phyloP scores from a whole-genome alignment of 805 yeast genomes.

The Lachancea mirantina region DNA sequence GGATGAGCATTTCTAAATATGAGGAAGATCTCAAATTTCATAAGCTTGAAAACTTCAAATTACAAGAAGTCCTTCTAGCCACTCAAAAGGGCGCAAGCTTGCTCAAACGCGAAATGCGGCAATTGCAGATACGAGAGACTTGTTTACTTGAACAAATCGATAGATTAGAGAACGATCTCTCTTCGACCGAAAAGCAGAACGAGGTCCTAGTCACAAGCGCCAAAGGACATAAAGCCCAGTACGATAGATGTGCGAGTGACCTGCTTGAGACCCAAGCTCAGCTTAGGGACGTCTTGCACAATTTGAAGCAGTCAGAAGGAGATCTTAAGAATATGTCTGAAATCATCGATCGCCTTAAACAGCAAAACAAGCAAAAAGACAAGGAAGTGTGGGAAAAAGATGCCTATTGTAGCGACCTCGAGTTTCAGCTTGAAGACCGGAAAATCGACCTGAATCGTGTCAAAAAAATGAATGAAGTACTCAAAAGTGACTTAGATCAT shows the following conservation, averaged over 20 bases:
- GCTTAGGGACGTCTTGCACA: slow-evolving; percentile 41
- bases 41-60: slow-evolving; percentile 34
- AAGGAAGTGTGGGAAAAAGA: slow-evolving; percentile 50
- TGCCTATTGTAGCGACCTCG: slow-evolving; percentile 43
- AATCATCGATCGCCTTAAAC: slow-evolving; percentile 45
- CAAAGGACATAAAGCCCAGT: slow-evolving; percentile 58
- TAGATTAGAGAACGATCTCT: slow-evolving; percentile 48
- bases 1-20: slow-evolving; percentile 24
- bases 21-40: slow-evolving; percentile 29
- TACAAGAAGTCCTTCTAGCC: slow-evolving; percentile 45
- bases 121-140: slow-evolving; percentile 33
- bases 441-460: slow-evolving; percentile 46
- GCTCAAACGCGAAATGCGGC: slow-evolving; percentile 37
- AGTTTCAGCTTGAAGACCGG: slow-evolving; percentile 49
- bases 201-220: slow-evolving; percentile 47
- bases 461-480: slow-evolving; percentile 40
- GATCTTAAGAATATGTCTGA: slow-evolving; percentile 51
- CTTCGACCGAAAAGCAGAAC: slow-evolving; percentile 50
- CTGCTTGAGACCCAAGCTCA: slow-evolving; percentile 76
- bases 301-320: slow-evolving; percentile 41
- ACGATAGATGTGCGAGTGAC: slow-evolving; percentile 66
- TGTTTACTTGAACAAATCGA: slow-evolving; percentile 35
- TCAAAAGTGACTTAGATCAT: slow-evolving; percentile 52
- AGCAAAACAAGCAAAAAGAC: slow-evolving; percentile 46
- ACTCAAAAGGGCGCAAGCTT: slow-evolving; percentile 37